Percentiles rank a stretch among this genome's conserved stretches.
Evolutionary conservation across 345 rosid genomes (phyloP).

Genomic region (Camelina neglecta): DNA sequence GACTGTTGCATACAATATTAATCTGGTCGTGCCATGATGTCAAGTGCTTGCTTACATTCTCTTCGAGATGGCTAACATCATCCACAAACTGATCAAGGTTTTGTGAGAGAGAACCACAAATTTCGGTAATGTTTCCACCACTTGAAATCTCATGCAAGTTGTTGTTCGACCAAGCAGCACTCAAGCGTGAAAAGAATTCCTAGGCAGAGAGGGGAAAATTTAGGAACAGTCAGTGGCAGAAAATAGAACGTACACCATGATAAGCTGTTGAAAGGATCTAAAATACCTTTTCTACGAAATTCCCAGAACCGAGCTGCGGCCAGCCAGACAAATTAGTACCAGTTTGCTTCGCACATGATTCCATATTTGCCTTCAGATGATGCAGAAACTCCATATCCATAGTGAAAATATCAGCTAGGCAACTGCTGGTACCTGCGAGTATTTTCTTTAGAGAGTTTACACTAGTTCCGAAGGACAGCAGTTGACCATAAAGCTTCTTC

Average conservation of each 20-base stretch:
- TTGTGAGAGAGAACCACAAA: slow-evolving; percentile 52
- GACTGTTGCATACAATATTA: slow-evolving; percentile 48
- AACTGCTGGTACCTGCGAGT: slow-evolving; percentile 51
- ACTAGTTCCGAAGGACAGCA: slow-evolving; percentile 52
- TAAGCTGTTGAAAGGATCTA: slow-evolving; percentile 14
- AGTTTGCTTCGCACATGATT: slow-evolving; percentile 52
- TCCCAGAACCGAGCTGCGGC: slow-evolving; percentile 41
- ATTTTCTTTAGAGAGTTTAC: slow-evolving; percentile 55
- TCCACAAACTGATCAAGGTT: slow-evolving; percentile 59
- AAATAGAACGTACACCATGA: slow-evolving; percentile 19
- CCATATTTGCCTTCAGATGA: slow-evolving; percentile 59
- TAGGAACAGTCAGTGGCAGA: slow-evolving; percentile 26
- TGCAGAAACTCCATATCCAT: slow-evolving; percentile 66
- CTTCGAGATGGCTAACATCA: slow-evolving; percentile 54
- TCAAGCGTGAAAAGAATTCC: slow-evolving; percentile 52
- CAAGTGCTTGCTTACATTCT: slow-evolving; percentile 56
- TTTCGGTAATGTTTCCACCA: slow-evolving; percentile 47
- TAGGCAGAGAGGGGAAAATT: slow-evolving; percentile 44
- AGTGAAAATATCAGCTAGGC: slow-evolving; percentile 55
- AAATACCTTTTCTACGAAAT: slow-evolving; percentile 57
- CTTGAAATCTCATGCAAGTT: slow-evolving; percentile 51
- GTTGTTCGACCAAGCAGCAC: slow-evolving; percentile 51
- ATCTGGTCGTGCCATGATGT: slow-evolving; percentile 58
- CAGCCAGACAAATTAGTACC: slow-evolving; percentile 44
- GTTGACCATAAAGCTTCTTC: slow-evolving; percentile 55